Evolutionary conservation across 2,329 filamentous ascomycete species (phyloP), one percentile per base, ranked within the genome.

Genomic region (Dendryphion nanum): DNA sequence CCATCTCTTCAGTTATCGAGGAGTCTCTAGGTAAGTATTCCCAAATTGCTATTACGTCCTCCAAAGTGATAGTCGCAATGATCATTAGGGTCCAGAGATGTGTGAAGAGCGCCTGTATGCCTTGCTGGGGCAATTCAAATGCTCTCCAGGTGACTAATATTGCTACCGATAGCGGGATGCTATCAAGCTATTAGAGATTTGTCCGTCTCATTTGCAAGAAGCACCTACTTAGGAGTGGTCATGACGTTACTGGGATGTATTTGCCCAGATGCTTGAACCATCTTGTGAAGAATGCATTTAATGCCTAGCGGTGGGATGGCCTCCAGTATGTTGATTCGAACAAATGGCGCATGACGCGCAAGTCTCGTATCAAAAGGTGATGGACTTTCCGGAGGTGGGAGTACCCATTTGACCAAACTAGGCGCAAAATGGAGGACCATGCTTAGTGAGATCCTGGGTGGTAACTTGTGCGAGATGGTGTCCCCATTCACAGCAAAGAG

Each of bases 351-450:
- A 33, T 15, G 3, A 42, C 32, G 3, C 40, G 24, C 6, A 33
- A 12, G 8, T 29, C 37, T 14, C 37, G 7, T 4, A 12, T 20
- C n/a, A 35, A 19, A 17, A 33, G 30, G 14, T 37, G 32, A 10
- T 37, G 14, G 3, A n/a, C n/a, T n/a, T n/a, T 18, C 18, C 28
- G 37, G 34, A 8, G 20, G 5, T 3, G 52, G 51, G 1, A 59
- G 33, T 1, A 55, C 16, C 45, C 47, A 59, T 32, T 48, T 20
- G 6, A 18, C 30, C 2, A 59, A 35, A 5, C 37, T 45, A 13
- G 56, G 56, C 1, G 41, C 44, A 40, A 53, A 58, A 39, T 57
- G 49, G 0, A 58, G 32, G 18, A 51, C 44, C 1, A 55, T 32
- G 5, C 35, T 35, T 3, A 55, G 37, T 5, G 55, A 50, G 16